phyloP scores from a whole-genome alignment of 2,329 filamentous ascomycete genomes.

The Helotiales sp. region DNA sequence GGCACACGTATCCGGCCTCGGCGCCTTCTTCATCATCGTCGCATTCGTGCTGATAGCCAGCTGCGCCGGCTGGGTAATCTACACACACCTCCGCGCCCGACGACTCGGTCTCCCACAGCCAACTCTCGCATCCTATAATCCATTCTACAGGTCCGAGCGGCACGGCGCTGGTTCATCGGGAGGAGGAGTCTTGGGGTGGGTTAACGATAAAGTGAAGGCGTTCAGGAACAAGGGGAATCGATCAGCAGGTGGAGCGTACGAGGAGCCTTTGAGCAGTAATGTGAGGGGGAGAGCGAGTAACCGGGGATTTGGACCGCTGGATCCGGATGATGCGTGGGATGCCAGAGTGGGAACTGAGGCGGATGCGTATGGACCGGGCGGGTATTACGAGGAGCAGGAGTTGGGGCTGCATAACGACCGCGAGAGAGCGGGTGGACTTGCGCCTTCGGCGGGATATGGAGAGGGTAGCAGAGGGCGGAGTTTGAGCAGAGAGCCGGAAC shows the following conservation, averaged over 20 bases:
- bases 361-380: constrained; percentile 62
- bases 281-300: constrained; percentile 49
- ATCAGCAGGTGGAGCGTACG: constrained; percentile 74
- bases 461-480: constrained; percentile 49
- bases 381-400: constrained; percentile 80
- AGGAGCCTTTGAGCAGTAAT: constrained; percentile 54
- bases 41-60: constrained; percentile 63
- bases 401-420: constrained; percentile 56
- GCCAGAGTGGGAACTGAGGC: constrained; percentile 76
- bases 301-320: constrained; percentile 69
- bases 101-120: constrained; percentile 78
- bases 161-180: constrained; percentile 53
- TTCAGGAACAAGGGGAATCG: constrained; percentile 70
- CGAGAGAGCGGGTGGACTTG: constrained; percentile 52
- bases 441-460: constrained; percentile 50
- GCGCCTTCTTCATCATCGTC: constrained; percentile 75
- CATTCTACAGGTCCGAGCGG: constrained; percentile 57
- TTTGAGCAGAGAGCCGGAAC: constrained; percentile 53
- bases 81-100: constrained; percentile 73
- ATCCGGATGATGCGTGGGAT: constrained; percentile 89
- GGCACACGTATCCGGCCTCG: constrained; percentile 65
- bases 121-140: constrained; percentile 69
- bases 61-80: constrained; percentile 70
- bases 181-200: constrained; percentile 72
- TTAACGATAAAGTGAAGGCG: constrained; percentile 67